Percentiles rank a stretch among this genome's conserved stretches.
Conservation (phyloP, 805 yeast genomes). For the Cyberlindnera mrakii region DNA sequence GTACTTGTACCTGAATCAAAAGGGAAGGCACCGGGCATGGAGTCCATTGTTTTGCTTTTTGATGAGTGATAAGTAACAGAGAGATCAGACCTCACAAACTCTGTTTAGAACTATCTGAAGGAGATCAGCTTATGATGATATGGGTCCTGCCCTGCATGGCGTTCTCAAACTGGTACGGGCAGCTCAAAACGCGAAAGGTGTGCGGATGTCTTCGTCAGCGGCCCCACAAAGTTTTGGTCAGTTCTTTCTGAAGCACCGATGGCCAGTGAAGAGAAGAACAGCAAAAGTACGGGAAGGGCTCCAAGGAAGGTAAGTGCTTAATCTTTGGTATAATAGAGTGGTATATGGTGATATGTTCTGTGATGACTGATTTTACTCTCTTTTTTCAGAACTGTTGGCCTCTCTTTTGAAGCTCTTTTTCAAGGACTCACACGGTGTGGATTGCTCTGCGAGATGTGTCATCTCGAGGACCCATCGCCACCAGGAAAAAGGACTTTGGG, state of each 20-base stretch:
- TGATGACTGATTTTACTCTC: too few species aligned
- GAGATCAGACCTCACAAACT: background rate
- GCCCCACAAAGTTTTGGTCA: background rate
- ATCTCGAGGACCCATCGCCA: too few species aligned
- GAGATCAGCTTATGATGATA: background rate
- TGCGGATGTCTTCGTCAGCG: background rate
- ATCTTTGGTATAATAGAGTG: too few species aligned
- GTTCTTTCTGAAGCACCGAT: too few species aligned
- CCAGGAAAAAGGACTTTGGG: background rate
- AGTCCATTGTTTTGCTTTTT: background rate
- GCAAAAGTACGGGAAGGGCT: too few species aligned
- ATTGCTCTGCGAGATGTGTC: too few species aligned
- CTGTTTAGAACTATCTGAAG: background rate
- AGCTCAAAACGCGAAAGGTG: background rate
- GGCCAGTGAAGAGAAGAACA: too few species aligned
- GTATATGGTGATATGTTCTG: too few species aligned
- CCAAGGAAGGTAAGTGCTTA: too few species aligned
- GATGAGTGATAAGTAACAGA: background rate
- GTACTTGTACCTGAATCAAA: background rate
- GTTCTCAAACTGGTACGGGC: background rate
- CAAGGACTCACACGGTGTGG: too few species aligned
- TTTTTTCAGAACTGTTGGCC: too few species aligned
- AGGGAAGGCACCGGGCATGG: constrained; percentile 2
- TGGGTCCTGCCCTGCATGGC: background rate
- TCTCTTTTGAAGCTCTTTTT: too few species aligned